Percentiles rank a stretch among this genome's conserved stretches.
These are phyloP conservation scores for Candida michaelii DNA, from an alignment of 805 yeast species.

Conservation along the genomic window DNA sequence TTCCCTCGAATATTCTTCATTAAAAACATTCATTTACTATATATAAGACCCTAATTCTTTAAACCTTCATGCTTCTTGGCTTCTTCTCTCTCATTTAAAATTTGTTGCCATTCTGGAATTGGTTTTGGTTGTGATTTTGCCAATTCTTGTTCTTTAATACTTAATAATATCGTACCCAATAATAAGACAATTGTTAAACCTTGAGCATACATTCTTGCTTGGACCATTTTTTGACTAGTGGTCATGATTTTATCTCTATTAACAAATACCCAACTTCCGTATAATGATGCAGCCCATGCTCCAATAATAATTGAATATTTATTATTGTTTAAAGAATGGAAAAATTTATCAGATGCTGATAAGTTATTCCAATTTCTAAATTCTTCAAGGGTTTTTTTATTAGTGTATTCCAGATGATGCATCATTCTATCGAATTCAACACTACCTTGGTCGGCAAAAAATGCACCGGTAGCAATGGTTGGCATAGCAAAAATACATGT, in stretches of 20 bases:
- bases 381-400: slow-evolving; percentile 32
- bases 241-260: slow-evolving; percentile 75
- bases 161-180: slow-evolving; percentile 65
- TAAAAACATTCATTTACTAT: slow-evolving; percentile 2
- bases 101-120: slow-evolving; percentile 37
- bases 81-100: slow-evolving; percentile 25
- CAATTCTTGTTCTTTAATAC: slow-evolving; percentile 62
- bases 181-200: slow-evolving; percentile 71
- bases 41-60: slow-evolving; percentile 1
- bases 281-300: slow-evolving; percentile 41
- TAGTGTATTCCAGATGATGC: slow-evolving; percentile 31
- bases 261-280: slow-evolving; percentile 73
- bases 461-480: slow-evolving; percentile 36
- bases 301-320: slow-evolving; percentile 37
- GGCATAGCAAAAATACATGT: slow-evolving; percentile 41
- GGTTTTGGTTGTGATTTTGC: slow-evolving; percentile 35
- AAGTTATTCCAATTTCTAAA: slow-evolving; percentile 34
- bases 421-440: slow-evolving; percentile 41
- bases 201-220: slow-evolving; percentile 91
- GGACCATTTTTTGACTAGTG: slow-evolving; percentile 76
- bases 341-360: slow-evolving; percentile 29
- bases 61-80: slow-evolving; percentile 13
- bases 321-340: slow-evolving; percentile 28
- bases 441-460: slow-evolving; percentile 46
- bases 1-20: too few species aligned